Conservation (phyloP, 116 monocot species). For the Thalassia testudinum region DNA sequence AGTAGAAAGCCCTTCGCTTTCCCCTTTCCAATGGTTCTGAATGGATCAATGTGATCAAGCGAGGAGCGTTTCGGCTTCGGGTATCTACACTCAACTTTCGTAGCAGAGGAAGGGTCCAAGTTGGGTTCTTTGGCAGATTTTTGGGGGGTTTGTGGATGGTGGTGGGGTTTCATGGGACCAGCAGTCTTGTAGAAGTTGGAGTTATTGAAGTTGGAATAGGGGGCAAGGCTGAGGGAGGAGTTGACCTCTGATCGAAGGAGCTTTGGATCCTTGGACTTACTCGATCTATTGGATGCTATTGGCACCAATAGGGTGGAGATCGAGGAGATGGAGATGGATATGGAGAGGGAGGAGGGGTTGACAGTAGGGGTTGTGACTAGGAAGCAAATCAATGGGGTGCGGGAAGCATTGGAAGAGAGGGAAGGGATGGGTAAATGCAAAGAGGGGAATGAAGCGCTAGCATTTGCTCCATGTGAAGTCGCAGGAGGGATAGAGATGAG, state of each 20-base stretch:
- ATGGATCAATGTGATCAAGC: constrained; percentile 15
- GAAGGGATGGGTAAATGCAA: no score
- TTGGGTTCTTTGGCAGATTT: background rate
- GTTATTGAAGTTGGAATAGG: constrained; percentile 59
- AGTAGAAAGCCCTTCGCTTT: constrained; percentile 18
- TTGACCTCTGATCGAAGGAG: constrained; percentile 57
- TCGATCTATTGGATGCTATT: constrained; percentile 7
- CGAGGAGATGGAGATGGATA: no score
- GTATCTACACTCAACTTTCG: background rate
- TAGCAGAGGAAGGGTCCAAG: background rate
- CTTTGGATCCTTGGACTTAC: constrained; percentile 22
- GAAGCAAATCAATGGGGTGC: no score
- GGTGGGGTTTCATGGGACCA: constrained; percentile 32
- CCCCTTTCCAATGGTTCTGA: background rate
- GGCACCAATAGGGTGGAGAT: background rate
- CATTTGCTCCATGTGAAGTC: no score
- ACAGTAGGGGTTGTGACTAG: no score
- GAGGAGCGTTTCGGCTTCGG: constrained; percentile 10
- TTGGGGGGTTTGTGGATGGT: constrained; percentile 1
- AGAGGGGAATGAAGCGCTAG: no score
- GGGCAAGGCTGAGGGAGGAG: constrained; percentile 57
- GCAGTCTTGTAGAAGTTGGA: constrained; percentile 63
- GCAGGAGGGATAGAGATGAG: no score
- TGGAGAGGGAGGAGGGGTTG: background rate
- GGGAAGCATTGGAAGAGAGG: no score